Evolutionary conservation across 768 basidiomycete species (phyloP), one percentile per base, ranked within the genome.

Genomic region (Cubamyces lactineus): DNA sequence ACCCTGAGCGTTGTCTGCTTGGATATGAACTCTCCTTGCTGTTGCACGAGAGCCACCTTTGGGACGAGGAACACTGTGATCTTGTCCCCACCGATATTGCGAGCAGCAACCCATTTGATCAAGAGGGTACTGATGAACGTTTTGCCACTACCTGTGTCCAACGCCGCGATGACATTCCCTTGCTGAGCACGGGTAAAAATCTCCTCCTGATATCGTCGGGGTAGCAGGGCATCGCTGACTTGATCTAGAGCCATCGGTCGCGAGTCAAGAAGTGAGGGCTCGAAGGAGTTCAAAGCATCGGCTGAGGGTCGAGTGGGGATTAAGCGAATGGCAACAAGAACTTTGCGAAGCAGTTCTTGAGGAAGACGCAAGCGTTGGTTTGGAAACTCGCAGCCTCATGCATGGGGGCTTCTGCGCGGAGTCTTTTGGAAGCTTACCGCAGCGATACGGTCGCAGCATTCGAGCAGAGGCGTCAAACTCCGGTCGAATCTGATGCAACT

Each of bases 31-130:
- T 82, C 77, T 21, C 81, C 84, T 70, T 94, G 92, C 70, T 96
- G 94, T 65, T 89, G 84, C 21, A 95, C 94, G 16, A 96, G 82
- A 2, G 91, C 82, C 3, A 94, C 92, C 66, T 89, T 89, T 0
- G 94, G 94, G 2, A 92, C 92, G 38, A 96, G 80, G 69, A 95
- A 95, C 11, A 94, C 81, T 65, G 87, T 80, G 49, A 84, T 81
- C 72, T 90, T 91, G 55, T 80, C 81, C 43, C 74, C 66, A 1
- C 82, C 78, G 16, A 71, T 67, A 19, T 83, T 78, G 62, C 82
- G 82, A 0, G 82, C 69, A 19, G 84, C 78, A 57, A 89, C 80
- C 87, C 88, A 92, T 75, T 88, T 87, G 68, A 94, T 87, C 60
- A 95, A 82, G 7, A 84, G 74, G 46, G 80, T 79, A 59, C 81